Evolutionary conservation across 805 yeast genomes (phyloP).

Genomic region (Kodamaea fukazawae): DNA sequence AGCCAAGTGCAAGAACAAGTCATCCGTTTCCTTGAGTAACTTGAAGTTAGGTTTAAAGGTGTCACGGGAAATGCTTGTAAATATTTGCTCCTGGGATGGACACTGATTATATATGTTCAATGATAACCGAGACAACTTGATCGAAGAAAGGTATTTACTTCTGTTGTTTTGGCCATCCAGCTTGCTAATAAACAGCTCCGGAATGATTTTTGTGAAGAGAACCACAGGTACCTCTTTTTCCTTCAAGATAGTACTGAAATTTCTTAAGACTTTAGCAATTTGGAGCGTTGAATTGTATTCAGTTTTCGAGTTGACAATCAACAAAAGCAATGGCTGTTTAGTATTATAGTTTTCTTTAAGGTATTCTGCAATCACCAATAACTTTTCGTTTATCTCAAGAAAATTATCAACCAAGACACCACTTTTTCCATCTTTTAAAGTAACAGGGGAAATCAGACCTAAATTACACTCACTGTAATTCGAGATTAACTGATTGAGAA

Average conservation of each 20-base stretch:
- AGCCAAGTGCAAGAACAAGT: constrained; percentile 78
- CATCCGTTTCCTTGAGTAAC: constrained; percentile 48
- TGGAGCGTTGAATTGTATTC: constrained; percentile 45
- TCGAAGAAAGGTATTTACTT: constrained; percentile 25
- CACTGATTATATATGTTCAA: constrained; percentile 58
- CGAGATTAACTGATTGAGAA: constrained; percentile 41
- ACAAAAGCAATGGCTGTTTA: constrained; percentile 44
- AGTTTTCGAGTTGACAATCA: constrained; percentile 47
- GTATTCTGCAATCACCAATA: too few species aligned
- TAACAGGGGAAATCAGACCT: constrained; percentile 42
- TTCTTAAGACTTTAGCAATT: constrained; percentile 45
- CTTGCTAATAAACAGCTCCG: constrained; percentile 26
- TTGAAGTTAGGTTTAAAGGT: constrained; percentile 37
- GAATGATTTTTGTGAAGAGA: constrained; percentile 37
- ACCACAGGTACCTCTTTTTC: constrained; percentile 42
- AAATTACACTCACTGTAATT: constrained; percentile 48
- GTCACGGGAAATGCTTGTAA: constrained; percentile 25
- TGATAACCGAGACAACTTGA: constrained; percentile 43
- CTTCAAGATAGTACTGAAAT: constrained; percentile 39
- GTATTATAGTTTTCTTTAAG: too few species aligned
- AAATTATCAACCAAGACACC: too few species aligned
- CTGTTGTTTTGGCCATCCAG: constrained; percentile 13
- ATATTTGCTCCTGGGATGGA: constrained; percentile 28
- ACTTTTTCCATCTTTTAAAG: constrained; percentile 1
- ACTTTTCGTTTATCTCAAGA: too few species aligned